These are phyloP conservation scores for Pseudonitzschia multistriata DNA, from an alignment of 108 stramenopile species.

Conservation along the genomic window DNA sequence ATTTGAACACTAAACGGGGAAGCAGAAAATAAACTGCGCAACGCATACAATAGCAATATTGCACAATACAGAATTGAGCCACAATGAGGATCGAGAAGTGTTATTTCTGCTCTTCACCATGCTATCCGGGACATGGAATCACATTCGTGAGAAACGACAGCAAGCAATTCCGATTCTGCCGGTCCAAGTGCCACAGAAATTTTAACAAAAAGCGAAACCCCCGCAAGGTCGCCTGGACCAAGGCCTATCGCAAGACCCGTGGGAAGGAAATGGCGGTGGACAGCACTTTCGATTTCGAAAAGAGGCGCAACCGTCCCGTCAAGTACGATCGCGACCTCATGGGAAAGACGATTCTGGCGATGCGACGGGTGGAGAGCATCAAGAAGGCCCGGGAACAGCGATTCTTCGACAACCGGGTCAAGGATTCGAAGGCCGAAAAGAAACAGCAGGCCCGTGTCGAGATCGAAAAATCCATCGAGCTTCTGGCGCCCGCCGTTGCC, in stretches of 20 bases:
- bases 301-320: conserved; percentile 96
- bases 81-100: conserved; percentile 96
- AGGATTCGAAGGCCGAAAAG: conserved; percentile 86
- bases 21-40: background rate
- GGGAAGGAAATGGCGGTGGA: conserved; percentile 96
- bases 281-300: conserved; percentile 99
- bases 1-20: too few relatives aligned
- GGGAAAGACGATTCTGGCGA: conserved; percentile 96
- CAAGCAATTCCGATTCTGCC: conserved; percentile 98
- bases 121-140: conserved; percentile 99
- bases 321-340: conserved; percentile 96
- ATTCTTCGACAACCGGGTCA: conserved; percentile 86
- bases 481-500: conserved; percentile 87
- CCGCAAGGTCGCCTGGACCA: conserved; percentile 99
- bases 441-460: conserved; percentile 86
- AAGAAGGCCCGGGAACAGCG: conserved; percentile 78
- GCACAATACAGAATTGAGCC: too few relatives aligned
- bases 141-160: conserved; percentile 98
- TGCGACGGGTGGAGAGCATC: conserved; percentile 92
- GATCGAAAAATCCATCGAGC: conserved; percentile 85
- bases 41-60: background rate
- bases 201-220: conserved; percentile 99
- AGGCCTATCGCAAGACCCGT: conserved; percentile 95
- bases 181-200: conserved; percentile 98
- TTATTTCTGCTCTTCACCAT: conserved; percentile 96